Percentiles rank a stretch among this genome's conserved stretches.
Evolutionary conservation across 108 stramenopile genomes (phyloP).

Genomic region (Pseudonitzschia delicatissima): DNA sequence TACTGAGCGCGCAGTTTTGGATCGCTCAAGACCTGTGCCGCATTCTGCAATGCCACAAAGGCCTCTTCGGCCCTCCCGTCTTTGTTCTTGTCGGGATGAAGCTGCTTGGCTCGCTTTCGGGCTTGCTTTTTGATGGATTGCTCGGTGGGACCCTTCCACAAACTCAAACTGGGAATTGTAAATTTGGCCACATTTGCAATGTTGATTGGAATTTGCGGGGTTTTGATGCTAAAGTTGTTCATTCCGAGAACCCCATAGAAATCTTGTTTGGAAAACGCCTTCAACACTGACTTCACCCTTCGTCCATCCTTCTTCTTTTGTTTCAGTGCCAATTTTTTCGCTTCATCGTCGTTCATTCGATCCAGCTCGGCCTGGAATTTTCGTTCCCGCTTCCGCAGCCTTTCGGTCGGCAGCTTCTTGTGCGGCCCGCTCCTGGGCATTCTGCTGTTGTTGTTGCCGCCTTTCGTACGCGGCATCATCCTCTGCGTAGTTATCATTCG

Average conservation of each 20-base stretch:
- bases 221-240: conserved; percentile 41
- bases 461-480: conserved; percentile 5
- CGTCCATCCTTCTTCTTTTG: conserved; percentile 65
- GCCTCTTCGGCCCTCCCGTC: conserved; percentile 84
- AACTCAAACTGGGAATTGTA: conserved; percentile 14
- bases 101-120: conserved; percentile 43
- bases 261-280: conserved; percentile 36
- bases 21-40: conserved; percentile 66
- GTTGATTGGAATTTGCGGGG: conserved; percentile 45
- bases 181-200: conserved; percentile 25
- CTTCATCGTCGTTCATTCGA: conserved; percentile 67
- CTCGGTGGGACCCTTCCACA: conserved; percentile 30
- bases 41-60: conserved; percentile 71
- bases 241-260: conserved; percentile 78
- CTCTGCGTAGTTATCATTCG: conserved; percentile 11
- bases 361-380: conserved; percentile 61
- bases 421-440: conserved; percentile 10
- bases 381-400: conserved; percentile 50
- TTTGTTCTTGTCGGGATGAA: conserved; percentile 79
- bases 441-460: conserved; percentile 14
- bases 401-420: conserved; percentile 40
- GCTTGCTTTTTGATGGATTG: conserved; percentile 59
- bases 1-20: conserved; percentile 48
- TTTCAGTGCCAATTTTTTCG: conserved; percentile 30
- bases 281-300: conserved; percentile 51